Base-by-base conservation (phyloP, 495 filamentous ascomycete species). In the Penicillium ochrochloron region DNA sequence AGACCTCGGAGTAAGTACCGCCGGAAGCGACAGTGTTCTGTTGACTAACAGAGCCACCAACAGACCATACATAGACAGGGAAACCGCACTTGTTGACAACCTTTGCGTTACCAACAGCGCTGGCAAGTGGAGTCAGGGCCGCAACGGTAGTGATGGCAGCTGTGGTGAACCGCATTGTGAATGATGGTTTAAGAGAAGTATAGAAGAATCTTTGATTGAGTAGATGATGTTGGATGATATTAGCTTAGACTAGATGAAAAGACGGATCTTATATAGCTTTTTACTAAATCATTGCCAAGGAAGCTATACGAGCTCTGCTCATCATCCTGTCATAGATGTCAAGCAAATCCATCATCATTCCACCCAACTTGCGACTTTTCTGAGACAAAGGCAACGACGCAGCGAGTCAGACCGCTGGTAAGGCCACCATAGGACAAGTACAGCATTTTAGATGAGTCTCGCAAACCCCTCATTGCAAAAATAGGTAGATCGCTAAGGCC, bases 61-160 rank as follows among this genome's bases (percentile, higher is more conserved):
- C 85, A 11, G 83, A 84, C 85, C 84, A 87, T 62, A 86, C 67
- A 61, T 85, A 84, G 52, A 86, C 78, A 37, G 78, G 64, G 59
- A 50, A 46, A 61, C 57, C 12, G 76, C 83, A 87, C 50, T 81
- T 79, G 76, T 88, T 88, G 59, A 75, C 62, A 5, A 88, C 83
- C 52, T 75, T 60, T 46, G 85, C 85, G 55, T 74, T 72, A 66
- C 85, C 85, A 46, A 84, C 70, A 48, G 85, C 83, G 48, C 65
- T 72, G 56, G 61, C 74, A 12, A 78, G 61, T n/a, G 78, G 72
- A 29, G 72, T 60, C 39, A 80, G 60, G 8, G 71, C 66, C 19
- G 66, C 57, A 34, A 77, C 53, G 14, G 71, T 63, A 60, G 69
- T 37, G 60, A 77, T 54, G 34, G 68, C 44, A 27, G 73, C 50